Evolutionary conservation across 164 flowering plant genomes (phyloP).

Genomic region (Platanus orientalis): DNA sequence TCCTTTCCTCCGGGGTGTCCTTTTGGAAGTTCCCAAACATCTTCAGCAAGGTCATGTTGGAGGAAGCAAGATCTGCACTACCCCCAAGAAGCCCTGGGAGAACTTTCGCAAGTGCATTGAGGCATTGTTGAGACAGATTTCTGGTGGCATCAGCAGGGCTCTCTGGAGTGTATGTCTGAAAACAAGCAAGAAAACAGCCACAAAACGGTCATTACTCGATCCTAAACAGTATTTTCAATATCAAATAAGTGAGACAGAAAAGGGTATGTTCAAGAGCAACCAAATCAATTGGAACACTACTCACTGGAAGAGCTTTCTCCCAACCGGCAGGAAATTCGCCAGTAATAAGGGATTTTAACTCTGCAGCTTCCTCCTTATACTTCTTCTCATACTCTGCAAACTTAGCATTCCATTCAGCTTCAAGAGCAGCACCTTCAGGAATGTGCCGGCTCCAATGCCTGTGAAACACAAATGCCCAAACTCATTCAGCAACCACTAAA

Average conservation of each 20-base stretch:
- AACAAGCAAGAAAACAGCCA: slow-evolving; percentile 9
- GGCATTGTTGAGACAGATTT: slow-evolving; percentile 70
- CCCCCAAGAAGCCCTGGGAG: slow-evolving; percentile 96
- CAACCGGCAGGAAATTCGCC: slow-evolving; percentile 88
- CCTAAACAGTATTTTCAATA: not conserved
- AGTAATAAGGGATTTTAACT: slow-evolving; percentile 54
- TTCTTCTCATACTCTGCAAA: slow-evolving; percentile 91
- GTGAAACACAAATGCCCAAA: slow-evolving; percentile 9
- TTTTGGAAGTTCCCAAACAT: slow-evolving; percentile 94
- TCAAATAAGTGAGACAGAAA: not conserved
- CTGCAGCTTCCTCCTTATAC: slow-evolving; percentile 82
- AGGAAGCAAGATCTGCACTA: slow-evolving; percentile 97
- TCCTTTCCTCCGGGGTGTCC: slow-evolving; percentile 86
- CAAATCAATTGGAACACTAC: slow-evolving; percentile 14
- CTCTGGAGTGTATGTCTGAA: slow-evolving; percentile 91
- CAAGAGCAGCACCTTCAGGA: slow-evolving; percentile 74
- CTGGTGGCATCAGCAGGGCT: slow-evolving; percentile 90
- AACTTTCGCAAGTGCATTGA: slow-evolving; percentile 84
- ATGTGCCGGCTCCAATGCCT: slow-evolving; percentile 97
- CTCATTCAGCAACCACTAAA: not conserved
- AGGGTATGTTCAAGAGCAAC: not conserved
- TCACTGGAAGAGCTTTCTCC: slow-evolving; percentile 98
- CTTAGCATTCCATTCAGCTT: slow-evolving; percentile 94
- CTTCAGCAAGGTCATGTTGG: slow-evolving; percentile 94
- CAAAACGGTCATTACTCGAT: slow-evolving; percentile 1